phyloP scores from a whole-genome alignment of 768 basidiomycete species.

The Lactarius sp. region DNA sequence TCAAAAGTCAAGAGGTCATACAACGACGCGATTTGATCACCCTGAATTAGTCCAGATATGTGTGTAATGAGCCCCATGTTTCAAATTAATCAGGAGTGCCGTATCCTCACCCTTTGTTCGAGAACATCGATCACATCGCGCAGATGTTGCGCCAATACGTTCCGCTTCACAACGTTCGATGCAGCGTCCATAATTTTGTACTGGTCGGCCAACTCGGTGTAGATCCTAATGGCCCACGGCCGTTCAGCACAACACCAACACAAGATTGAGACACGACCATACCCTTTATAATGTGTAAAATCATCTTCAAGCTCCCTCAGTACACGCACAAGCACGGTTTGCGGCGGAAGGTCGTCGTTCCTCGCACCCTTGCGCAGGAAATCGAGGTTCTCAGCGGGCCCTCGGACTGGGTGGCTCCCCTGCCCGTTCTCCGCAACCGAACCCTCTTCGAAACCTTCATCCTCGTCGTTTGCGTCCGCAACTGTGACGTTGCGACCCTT shows the following conservation, averaged over 20 bases:
- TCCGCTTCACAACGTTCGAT: conserved; percentile 74
- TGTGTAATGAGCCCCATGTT: conserved; percentile 15
- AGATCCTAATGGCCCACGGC: conserved; percentile 55
- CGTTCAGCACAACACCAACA: conserved; percentile 2
- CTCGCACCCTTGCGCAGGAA: conserved; percentile 12
- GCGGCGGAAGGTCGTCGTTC: conserved; percentile 59
- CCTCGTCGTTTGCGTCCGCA: conserved; percentile 17
- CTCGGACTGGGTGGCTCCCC: neutral
- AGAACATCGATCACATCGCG: conserved; percentile 88
- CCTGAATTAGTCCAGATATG: conserved; percentile 41
- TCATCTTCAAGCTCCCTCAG: conserved; percentile 90
- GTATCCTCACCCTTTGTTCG: conserved; percentile 71
- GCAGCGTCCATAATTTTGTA: conserved; percentile 87
- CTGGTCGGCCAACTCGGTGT: conserved; percentile 85
- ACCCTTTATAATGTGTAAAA: conserved; percentile 94
- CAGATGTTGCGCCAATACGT: conserved; percentile 82
- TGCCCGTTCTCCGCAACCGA: conserved; percentile 9
- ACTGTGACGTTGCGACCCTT: conserved; percentile 21
- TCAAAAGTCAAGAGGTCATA: conserved; percentile 79
- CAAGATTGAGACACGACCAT: conserved; percentile 28
- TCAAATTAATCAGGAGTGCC: neutral
- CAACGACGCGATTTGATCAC: conserved; percentile 89
- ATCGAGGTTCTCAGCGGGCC: conserved; percentile 4
- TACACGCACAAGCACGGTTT: conserved; percentile 80
- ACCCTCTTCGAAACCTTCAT: conserved; percentile 27